These are phyloP conservation scores for Protea cynaroides DNA, from an alignment of 164 flowering plant species.

Conservation along the genomic window DNA sequence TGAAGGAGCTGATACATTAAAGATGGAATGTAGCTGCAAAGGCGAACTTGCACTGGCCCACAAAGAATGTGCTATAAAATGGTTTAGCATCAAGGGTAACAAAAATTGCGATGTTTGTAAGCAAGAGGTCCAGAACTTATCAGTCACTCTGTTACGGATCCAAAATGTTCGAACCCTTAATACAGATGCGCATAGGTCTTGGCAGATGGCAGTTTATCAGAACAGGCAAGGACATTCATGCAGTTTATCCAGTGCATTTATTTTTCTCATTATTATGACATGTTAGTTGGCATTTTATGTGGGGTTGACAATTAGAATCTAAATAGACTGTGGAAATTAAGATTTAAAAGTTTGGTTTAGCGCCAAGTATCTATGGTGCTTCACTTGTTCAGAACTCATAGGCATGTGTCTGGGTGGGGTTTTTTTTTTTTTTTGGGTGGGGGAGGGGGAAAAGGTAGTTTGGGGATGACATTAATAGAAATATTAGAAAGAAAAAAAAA, in stretches of 20 bases:
- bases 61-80: constrained; percentile 91
- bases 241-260: too few relatives aligned
- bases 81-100: constrained; percentile 95
- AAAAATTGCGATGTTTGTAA: constrained; percentile 91
- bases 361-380: neutral
- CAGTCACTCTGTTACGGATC: constrained; percentile 75
- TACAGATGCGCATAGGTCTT: constrained; percentile 24
- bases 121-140: constrained; percentile 79
- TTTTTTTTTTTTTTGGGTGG: too few relatives aligned
- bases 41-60: constrained; percentile 97
- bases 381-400: neutral
- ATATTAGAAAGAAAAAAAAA: too few relatives aligned
- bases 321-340: too few relatives aligned
- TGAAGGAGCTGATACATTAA: constrained; percentile 89
- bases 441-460: too few relatives aligned
- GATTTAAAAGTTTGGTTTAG: neutral
- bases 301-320: too few relatives aligned
- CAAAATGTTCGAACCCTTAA: constrained; percentile 37
- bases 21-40: constrained; percentile 97
- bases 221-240: constrained; percentile 45
- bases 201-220: constrained; percentile 25
- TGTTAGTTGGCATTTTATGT: too few relatives aligned
- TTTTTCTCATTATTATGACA: too few relatives aligned
- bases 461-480: too few relatives aligned
- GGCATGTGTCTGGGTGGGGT: too few relatives aligned